Evolutionary conservation across 2,329 filamentous ascomycete species (phyloP).

Genomic region (Neurospora sp.): DNA sequence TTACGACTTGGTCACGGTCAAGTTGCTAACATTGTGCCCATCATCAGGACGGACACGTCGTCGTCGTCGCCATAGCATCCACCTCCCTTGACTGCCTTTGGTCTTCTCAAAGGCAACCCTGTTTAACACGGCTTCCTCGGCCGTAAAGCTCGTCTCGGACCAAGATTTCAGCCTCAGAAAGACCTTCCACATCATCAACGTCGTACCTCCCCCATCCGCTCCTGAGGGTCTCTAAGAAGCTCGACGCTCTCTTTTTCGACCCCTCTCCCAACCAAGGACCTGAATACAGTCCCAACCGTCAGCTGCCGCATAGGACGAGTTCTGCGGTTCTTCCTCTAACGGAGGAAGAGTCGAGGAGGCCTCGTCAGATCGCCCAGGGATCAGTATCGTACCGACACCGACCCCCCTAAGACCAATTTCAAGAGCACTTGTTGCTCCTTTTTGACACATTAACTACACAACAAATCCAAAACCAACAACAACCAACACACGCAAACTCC

Average conservation of each 20-base stretch:
- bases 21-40: background rate
- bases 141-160: constrained; percentile 54
- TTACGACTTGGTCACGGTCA: background rate
- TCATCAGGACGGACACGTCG: background rate
- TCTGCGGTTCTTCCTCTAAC: constrained; percentile 97
- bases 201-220: constrained; percentile 43
- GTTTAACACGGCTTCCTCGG: constrained; percentile 51
- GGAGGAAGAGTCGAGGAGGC: constrained; percentile 99
- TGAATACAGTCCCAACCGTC: constrained; percentile 52
- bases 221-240: constrained; percentile 38
- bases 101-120: constrained; percentile 54
- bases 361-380: constrained; percentile 85
- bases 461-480: constrained; percentile 3
- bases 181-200: constrained; percentile 58
- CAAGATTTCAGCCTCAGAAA: constrained; percentile 61
- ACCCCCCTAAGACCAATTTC: constrained; percentile 71
- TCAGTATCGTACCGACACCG: constrained; percentile 89
- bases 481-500: constrained; percentile 4
- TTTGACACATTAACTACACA: constrained; percentile 8
- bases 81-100: constrained; percentile 45
- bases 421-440: constrained; percentile 3
- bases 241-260: constrained; percentile 43
- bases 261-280: constrained; percentile 37
- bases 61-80: background rate
- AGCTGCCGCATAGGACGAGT: constrained; percentile 99